Conservation (phyloP, 2,329 filamentous ascomycete genomes). For the Penicillium paneum region DNA sequence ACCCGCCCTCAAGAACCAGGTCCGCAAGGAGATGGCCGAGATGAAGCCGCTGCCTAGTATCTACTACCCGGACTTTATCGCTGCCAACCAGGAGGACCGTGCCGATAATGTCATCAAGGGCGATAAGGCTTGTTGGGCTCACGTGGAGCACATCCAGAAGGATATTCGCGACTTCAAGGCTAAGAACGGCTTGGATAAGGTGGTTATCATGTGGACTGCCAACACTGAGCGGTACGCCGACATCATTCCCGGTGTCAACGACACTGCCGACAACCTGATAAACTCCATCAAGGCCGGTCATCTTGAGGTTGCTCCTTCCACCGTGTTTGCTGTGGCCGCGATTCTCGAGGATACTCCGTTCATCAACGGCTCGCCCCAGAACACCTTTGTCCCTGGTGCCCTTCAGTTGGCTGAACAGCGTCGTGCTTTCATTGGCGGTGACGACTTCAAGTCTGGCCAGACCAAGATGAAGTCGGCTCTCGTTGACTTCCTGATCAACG, state of each 20-base stretch:
- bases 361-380: slow-evolving; percentile 99
- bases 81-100: slow-evolving; percentile 94
- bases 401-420: slow-evolving; percentile 85
- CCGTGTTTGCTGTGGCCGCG: slow-evolving; percentile 89
- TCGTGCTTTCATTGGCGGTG: slow-evolving; percentile 87
- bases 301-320: slow-evolving; percentile 89
- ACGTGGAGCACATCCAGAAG: slow-evolving; percentile 88
- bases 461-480: slow-evolving; percentile 99
- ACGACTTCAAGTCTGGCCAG: slow-evolving; percentile 99
- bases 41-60: slow-evolving; percentile 90
- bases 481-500: slow-evolving; percentile 97
- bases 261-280: slow-evolving; percentile 91
- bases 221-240: slow-evolving; percentile 98
- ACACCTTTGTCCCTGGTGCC: slow-evolving; percentile 94
- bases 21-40: slow-evolving; percentile 87
- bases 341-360: slow-evolving; percentile 89
- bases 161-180: slow-evolving; percentile 95
- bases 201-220: slow-evolving; percentile 97
- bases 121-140: slow-evolving; percentile 76
- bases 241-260: slow-evolving; percentile 82
- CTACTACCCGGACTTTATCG: slow-evolving; percentile 99
- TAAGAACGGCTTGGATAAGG: slow-evolving; percentile 80
- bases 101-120: slow-evolving; percentile 88
- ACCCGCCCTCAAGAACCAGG: slow-evolving; percentile 83
- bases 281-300: slow-evolving; percentile 83